Evolutionary conservation across 2,329 filamentous ascomycete species (phyloP).

Genomic region (Monilinia polystroma): DNA sequence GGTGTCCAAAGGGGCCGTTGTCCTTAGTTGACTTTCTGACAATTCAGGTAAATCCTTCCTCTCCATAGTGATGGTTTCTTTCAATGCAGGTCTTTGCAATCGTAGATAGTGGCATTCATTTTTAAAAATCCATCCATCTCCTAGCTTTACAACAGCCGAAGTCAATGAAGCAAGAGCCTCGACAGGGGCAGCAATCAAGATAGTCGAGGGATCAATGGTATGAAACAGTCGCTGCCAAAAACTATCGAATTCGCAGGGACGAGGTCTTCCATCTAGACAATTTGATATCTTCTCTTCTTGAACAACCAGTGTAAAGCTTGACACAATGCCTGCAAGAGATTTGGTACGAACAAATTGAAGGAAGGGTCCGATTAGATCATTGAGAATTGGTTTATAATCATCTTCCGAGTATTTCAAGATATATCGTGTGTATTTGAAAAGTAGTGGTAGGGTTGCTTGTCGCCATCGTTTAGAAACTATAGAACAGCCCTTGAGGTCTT

Average conservation of each 20-base stretch:
- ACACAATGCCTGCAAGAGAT: slow-evolving; percentile 44
- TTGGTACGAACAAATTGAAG: slow-evolving; percentile 42
- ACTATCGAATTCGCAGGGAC: slow-evolving; percentile 28
- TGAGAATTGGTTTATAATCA: slow-evolving; percentile 24
- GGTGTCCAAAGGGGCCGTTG: too few species aligned
- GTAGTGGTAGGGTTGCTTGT: slow-evolving; percentile 49
- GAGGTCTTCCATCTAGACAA: slow-evolving; percentile 21
- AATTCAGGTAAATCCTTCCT: background rate
- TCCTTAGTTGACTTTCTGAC: background rate
- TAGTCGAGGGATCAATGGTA: slow-evolving; percentile 51
- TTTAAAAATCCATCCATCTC: slow-evolving; percentile 63
- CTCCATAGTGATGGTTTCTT: background rate
- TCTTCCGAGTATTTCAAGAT: slow-evolving; percentile 35
- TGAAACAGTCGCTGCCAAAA: slow-evolving; percentile 58
- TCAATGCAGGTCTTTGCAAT: slow-evolving; percentile 38
- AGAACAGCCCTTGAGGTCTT: slow-evolving; percentile 56
- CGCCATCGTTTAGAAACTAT: slow-evolving; percentile 55
- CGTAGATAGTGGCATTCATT: slow-evolving; percentile 61
- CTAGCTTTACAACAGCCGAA: slow-evolving; percentile 55
- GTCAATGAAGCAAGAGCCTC: slow-evolving; percentile 60
- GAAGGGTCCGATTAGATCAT: slow-evolving; percentile 32
- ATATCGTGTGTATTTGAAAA: slow-evolving; percentile 56
- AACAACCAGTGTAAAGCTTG: slow-evolving; percentile 49
- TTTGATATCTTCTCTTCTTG: slow-evolving; percentile 34
- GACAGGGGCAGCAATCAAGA: slow-evolving; percentile 62